Evolutionary conservation across 1,139 yeast species (phyloP), one percentile per base, ranked within the genome.

Genomic region (Suhomyces bokatorum): DNA sequence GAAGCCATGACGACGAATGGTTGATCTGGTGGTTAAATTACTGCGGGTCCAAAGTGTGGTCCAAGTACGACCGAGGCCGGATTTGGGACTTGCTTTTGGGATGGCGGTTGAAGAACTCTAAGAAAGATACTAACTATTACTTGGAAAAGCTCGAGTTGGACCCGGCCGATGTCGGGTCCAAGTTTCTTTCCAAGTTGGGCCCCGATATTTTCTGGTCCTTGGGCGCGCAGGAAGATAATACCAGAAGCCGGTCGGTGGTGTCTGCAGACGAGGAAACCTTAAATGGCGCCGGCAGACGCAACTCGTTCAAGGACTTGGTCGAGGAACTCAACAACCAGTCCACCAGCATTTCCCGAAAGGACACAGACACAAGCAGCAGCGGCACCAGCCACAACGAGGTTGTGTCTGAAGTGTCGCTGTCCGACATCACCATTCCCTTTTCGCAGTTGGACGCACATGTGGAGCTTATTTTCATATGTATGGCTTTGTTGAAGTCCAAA

Each of bases 21-120:
- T 70, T 90, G 31, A 76, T 88, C 32, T 91, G 97, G 96, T 91
- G 97, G 97, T 71, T 90, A 52, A 88, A 90, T 59, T 90, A 88
- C 75, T 80, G 88, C 58, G 97, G 97, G n/a, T 80, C 95, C 11
- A 87, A 87, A 63, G 91, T 86, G 8, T 83, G 95, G 81, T 85
- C 91, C 42, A 77, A 85, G 50, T 75, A 77, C 50, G 97, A 89
- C 63, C 69, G 97, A 44, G 97, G 95, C 4, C 74, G 97, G 50
- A 75, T 89, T 14, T 91, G 97, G 97, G 98, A 91, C 67, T 68
- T 83, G 55, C 66, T 90, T 45, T 64, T 91, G 31, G 96, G 97
- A 3, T 89, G 93, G 83, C 77, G 95, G 56, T 70, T 77, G 43
- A 67, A 69, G 46, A 72, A 69, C 49, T 62, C 66, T 8, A 69